Base-by-base conservation (phyloP, 2,329 filamentous ascomycete species). In the Pyrenophora graminea region DNA sequence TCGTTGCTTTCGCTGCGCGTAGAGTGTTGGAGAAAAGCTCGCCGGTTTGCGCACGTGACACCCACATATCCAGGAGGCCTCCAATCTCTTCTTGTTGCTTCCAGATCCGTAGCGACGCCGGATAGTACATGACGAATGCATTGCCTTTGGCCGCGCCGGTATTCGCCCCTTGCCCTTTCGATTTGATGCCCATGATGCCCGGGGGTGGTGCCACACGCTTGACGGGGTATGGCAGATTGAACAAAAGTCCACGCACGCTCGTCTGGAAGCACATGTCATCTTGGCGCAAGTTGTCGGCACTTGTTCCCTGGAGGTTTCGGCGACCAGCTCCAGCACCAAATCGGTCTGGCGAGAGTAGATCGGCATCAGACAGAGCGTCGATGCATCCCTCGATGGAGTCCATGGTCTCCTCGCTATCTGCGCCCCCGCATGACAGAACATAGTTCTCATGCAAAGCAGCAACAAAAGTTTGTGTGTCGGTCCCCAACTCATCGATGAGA, bases 401-500 rank as follows among this genome's bases (percentile, higher is more conserved):
- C 25, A 92, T 81, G 1, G 91, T 87, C 32, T 76, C 74, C 56
- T 80, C 79, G 0, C 82, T 85, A 18, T 82, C 72, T 2, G 82
- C 77, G 21, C 78, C 75, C 71, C 87, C 85, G 67, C 93, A 97
- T 0, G 94, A 97, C 1, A 91, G 79, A 1, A 88, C 81, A 62
- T 96, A 97, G 68, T 99, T 99, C 67, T 99, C 94, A 68, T 97
- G 93, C 0, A 97, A 77, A 3, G 91, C 90, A 4, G 91, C 89
- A 41, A 96, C 84, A 66, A 97, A 97, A 0, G 92, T 97, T 50
- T 89, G 85, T 0, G 88, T 90, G 66, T 99, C 94, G 0, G 94
- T 96, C 1, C 94, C 94, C 0, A 89, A 91, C 75, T 97, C 93
- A 64, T 96, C 90, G 19, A 96, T 87, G n/a, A 99, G 80, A 1